A percentile compares a stretch with the other conserved stretches of the same genome.
phyloP scores from a whole-genome alignment of 2,329 filamentous ascomycete species.

The Blastomyces emzantsi region DNA sequence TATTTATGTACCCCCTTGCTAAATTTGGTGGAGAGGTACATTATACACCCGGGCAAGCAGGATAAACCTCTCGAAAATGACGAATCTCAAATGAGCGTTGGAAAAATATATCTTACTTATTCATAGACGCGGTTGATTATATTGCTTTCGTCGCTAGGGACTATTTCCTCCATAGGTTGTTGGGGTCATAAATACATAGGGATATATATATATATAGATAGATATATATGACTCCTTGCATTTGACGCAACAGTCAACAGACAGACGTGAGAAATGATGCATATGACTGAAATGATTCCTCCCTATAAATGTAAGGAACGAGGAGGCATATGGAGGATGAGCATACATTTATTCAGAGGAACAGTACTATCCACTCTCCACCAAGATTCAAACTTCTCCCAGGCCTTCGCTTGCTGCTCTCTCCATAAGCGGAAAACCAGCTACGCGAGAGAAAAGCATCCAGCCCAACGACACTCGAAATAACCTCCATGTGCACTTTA shows the following conservation, averaged over 20 bases:
- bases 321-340: not conserved
- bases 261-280: too few relatives aligned
- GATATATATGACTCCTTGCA: too few relatives aligned
- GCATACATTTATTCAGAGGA: not conserved
- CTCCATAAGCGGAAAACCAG: conserved; percentile 32
- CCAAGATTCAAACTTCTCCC: too few relatives aligned
- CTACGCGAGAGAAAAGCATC: conserved; percentile 26
- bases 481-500: conserved; percentile 46
- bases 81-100: not conserved
- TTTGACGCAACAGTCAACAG: too few relatives aligned
- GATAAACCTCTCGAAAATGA: too few relatives aligned
- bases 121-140: too few relatives aligned
- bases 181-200: not conserved
- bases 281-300: too few relatives aligned
- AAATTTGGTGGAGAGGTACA: not conserved
- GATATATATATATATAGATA: too few relatives aligned
- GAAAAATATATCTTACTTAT: too few relatives aligned
- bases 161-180: not conserved
- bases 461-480: conserved; percentile 56
- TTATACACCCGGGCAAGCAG: not conserved
- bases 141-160: too few relatives aligned
- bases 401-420: not conserved
- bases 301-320: not conserved
- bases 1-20: not conserved
- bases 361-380: not conserved